Percentiles rank a stretch among this genome's conserved stretches.
Conservation (phyloP, 2,329 filamentous ascomycete species). For the Dryadomyces quercus-mongolicae region DNA sequence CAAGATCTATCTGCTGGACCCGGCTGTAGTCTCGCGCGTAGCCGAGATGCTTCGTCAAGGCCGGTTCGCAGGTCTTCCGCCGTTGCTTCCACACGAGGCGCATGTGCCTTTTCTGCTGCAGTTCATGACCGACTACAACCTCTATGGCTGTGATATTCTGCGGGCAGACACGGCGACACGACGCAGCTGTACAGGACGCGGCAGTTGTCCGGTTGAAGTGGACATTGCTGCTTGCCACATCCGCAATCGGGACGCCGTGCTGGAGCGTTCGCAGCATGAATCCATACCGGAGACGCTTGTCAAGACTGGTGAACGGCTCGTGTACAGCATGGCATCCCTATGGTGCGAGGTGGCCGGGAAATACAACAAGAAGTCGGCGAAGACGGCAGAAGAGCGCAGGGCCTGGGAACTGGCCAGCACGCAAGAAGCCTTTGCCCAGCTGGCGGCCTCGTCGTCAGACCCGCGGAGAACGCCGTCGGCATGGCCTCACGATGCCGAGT, state of each 20-base stretch:
- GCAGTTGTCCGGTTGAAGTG: constrained; percentile 68
- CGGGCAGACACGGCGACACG: constrained; percentile 60
- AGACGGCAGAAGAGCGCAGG: constrained; percentile 62
- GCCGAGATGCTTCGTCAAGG: constrained; percentile 82
- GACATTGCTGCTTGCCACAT: constrained; percentile 87
- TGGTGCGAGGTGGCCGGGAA: constrained; percentile 38
- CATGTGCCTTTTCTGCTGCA: constrained; percentile 87
- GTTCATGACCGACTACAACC: constrained; percentile 97
- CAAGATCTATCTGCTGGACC: constrained; percentile 91
- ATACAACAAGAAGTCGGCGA: constrained; percentile 59
- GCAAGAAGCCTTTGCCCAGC: constrained; percentile 67
- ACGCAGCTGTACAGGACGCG: constrained; percentile 45
- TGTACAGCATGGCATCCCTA: constrained; percentile 82
- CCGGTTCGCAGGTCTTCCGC: constrained; percentile 53
- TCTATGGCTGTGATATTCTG: constrained; percentile 88
- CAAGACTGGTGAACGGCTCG: constrained; percentile 61
- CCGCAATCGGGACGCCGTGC: constrained; percentile 64
- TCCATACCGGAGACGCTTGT: constrained; percentile 69
- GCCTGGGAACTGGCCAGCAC: constrained; percentile 50
- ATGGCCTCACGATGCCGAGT: constrained; percentile 91
- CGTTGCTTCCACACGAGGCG: constrained; percentile 88
- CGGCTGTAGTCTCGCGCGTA: constrained; percentile 72
- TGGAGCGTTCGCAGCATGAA: constrained; percentile 70
- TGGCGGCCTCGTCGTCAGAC: constrained; percentile 84
- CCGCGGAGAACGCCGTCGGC: constrained; percentile 56